Conservation (phyloP, 495 filamentous ascomycete genomes). For the Podospora pseudocomata region DNA sequence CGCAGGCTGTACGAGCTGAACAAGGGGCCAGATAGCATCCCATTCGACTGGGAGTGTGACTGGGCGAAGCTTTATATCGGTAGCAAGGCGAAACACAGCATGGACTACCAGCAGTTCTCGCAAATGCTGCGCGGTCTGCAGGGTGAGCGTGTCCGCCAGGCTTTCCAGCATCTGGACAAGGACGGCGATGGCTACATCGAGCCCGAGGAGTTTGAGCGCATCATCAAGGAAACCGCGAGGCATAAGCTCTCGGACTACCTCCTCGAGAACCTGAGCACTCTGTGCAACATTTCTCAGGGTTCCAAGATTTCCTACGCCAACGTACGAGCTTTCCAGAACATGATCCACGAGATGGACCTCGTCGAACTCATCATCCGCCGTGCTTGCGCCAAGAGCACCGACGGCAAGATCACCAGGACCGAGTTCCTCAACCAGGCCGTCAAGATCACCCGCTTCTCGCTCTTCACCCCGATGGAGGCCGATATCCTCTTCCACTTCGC, state of each 20-base stretch:
- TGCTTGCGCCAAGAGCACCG: slow-evolving; percentile 74
- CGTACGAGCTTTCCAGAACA: slow-evolving; percentile 93
- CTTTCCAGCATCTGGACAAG: slow-evolving; percentile 88
- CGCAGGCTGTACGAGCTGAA: slow-evolving; percentile 74
- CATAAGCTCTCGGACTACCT: slow-evolving; percentile 98
- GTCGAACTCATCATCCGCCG: slow-evolving; percentile 87
- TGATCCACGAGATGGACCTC: slow-evolving; percentile 95
- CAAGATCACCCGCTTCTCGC: slow-evolving; percentile 80
- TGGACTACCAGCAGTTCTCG: slow-evolving; percentile 95
- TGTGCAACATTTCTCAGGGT: slow-evolving; percentile 90
- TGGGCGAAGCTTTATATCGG: slow-evolving; percentile 96
- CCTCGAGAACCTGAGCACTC: slow-evolving; percentile 84
- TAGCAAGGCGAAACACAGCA: slow-evolving; percentile 73
- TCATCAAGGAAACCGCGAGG: slow-evolving; percentile 86
- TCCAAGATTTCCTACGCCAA: slow-evolving; percentile 97
- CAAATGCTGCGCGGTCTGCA: slow-evolving; percentile 97
- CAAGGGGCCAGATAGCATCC: slow-evolving; percentile 74
- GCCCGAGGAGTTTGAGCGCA: slow-evolving; percentile 91
- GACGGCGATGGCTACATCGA: slow-evolving; percentile 97
- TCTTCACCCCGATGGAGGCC: slow-evolving; percentile 98
- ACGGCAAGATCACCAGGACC: slow-evolving; percentile 88
- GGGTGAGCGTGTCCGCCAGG: slow-evolving; percentile 91
- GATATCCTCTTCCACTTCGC: slow-evolving; percentile 99
- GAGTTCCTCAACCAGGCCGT: slow-evolving; percentile 96
- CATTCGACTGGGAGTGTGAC: slow-evolving; percentile 95